phyloP scores from a whole-genome alignment of 2,329 filamentous ascomycete genomes.

The Dichotomopilus funicola region DNA sequence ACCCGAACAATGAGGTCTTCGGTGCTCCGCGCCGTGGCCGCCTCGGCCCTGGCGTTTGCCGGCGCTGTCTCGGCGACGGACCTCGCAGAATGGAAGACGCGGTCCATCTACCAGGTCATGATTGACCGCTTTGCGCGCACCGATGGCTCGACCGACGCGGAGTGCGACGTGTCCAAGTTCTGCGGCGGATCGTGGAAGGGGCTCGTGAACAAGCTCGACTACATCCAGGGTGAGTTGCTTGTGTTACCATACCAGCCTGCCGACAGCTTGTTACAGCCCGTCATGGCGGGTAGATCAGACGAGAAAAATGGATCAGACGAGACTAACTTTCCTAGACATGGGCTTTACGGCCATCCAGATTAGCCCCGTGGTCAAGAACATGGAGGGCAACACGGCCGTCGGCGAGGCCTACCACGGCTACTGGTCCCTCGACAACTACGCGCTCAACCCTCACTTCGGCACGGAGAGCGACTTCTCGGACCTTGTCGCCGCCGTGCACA shows the following conservation, averaged over 20 bases:
- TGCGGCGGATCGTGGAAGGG: constrained; percentile 57
- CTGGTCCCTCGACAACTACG: constrained; percentile 45
- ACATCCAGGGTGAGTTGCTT: constrained; percentile 43
- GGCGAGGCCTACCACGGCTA: constrained; percentile 46
- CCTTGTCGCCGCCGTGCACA: constrained; percentile 40
- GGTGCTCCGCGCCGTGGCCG: constrained; percentile 17
- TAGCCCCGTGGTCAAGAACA: constrained; percentile 46
- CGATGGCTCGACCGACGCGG: constrained; percentile 37
- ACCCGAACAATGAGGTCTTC: constrained; percentile 17
- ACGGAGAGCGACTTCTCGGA: constrained; percentile 51
- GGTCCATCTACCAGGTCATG: constrained; percentile 53
- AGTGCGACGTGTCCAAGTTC: constrained; percentile 43
- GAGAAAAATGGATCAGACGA: neutral
- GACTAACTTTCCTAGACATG: constrained; percentile 32
- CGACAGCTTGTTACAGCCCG: neutral
- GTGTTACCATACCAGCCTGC: neutral
- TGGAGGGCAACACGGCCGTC: constrained; percentile 28
- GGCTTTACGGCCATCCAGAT: constrained; percentile 55
- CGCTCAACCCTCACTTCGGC: constrained; percentile 53
- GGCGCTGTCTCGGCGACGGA: constrained; percentile 40
- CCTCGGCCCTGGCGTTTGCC: constrained; percentile 23
- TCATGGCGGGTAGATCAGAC: neutral
- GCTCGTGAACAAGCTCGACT: constrained; percentile 53
- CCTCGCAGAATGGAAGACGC: constrained; percentile 40
- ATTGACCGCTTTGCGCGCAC: constrained; percentile 46